These are phyloP conservation scores for Acacia pycnantha DNA, from an alignment of 331 rosid species.

Conservation along the genomic window DNA sequence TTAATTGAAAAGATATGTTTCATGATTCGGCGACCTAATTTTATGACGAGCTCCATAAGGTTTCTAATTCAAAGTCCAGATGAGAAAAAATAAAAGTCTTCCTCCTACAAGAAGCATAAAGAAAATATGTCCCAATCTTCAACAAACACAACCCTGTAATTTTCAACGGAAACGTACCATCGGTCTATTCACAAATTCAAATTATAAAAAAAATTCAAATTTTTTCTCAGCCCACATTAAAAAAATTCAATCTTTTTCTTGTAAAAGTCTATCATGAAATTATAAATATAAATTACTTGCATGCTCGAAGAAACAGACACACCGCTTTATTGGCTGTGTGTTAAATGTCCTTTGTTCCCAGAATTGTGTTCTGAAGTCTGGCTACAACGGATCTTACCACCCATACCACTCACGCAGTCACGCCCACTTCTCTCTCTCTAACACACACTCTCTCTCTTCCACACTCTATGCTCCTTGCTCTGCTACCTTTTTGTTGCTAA, in stretches of 20 bases:
- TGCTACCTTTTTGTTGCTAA: conserved; percentile 8
- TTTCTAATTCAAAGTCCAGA: background rate
- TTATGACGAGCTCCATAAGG: background rate
- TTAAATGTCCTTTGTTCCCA: conserved; percentile 38
- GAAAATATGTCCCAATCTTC: conserved; percentile 25
- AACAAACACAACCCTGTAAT: conserved; percentile 24
- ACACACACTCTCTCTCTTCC: background rate
- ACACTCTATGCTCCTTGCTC: background rate
- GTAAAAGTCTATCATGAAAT: background rate
- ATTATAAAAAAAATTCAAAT: conserved; percentile 3
- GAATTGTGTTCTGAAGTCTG: conserved; percentile 40
- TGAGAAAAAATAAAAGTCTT: background rate
- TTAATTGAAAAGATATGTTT: background rate
- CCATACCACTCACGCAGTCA: background rate
- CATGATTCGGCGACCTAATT: background rate
- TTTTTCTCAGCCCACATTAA: background rate
- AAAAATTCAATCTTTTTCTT: background rate
- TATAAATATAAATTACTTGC: conserved; percentile 33
- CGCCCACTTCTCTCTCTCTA: background rate
- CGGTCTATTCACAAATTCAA: conserved; percentile 36
- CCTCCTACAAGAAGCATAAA: background rate
- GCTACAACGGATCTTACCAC: conserved; percentile 62
- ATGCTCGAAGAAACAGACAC: conserved; percentile 58
- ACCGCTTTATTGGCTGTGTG: conserved; percentile 59
- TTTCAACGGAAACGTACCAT: conserved; percentile 41